Evolutionary conservation across 2,329 filamentous ascomycete genomes (phyloP).

Genomic region (Venturiaceae sp.): DNA sequence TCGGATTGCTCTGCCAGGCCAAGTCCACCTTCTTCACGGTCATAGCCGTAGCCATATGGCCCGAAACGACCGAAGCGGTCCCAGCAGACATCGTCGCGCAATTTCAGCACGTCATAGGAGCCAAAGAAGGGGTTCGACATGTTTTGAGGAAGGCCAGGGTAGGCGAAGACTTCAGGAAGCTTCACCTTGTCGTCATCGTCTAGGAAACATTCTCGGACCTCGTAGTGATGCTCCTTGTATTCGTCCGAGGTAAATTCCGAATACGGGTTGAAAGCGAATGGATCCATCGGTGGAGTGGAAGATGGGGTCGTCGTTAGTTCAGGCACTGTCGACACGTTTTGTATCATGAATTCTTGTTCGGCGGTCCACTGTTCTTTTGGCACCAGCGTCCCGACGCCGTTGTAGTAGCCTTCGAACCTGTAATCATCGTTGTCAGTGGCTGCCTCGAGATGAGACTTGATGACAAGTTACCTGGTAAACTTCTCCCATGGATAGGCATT

Average conservation of each 20-base stretch:
- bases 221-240: slow-evolving; percentile 39
- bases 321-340: slow-evolving; percentile 1
- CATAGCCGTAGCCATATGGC: slow-evolving; percentile 41
- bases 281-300: slow-evolving; percentile 25
- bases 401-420: slow-evolving; percentile 37
- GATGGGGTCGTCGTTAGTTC: slow-evolving; percentile 16
- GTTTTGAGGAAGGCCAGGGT: slow-evolving; percentile 43
- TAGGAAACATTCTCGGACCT: slow-evolving; percentile 53
- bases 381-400: slow-evolving; percentile 37
- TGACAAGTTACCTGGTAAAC: slow-evolving; percentile 27
- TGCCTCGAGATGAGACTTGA: neutral
- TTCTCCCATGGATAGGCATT: slow-evolving; percentile 35
- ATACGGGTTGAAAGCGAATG: slow-evolving; percentile 35
- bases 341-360: slow-evolving; percentile 34
- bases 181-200: slow-evolving; percentile 47
- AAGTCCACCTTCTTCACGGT: slow-evolving; percentile 34
- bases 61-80: slow-evolving; percentile 40
- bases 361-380: slow-evolving; percentile 29
- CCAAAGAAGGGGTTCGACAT: slow-evolving; percentile 38
- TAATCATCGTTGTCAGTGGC: neutral
- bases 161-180: slow-evolving; percentile 56
- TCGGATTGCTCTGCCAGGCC: slow-evolving; percentile 37
- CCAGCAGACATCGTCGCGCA: slow-evolving; percentile 39
- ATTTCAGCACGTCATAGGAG: slow-evolving; percentile 35
- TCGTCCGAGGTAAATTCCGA: slow-evolving; percentile 29